phyloP scores from a whole-genome alignment of 2,329 filamentous ascomycete species.

The Beauveria caledonica region DNA sequence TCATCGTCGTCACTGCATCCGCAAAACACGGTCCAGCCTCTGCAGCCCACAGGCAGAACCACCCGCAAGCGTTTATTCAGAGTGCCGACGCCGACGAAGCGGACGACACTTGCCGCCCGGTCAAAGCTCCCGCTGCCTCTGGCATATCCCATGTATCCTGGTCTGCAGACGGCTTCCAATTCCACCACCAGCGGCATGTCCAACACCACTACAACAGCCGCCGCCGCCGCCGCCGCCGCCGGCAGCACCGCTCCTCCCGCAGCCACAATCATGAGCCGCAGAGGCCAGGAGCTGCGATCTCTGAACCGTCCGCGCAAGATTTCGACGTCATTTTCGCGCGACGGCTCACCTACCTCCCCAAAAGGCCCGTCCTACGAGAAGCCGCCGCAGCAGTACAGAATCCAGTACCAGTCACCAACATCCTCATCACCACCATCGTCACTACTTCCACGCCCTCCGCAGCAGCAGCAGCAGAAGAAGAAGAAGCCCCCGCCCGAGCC shows the following conservation, averaged over 20 bases:
- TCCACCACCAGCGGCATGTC: background rate
- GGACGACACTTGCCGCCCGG: background rate
- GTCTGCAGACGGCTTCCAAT: constrained; percentile 19
- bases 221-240: background rate
- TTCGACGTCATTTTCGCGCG: constrained; percentile 18
- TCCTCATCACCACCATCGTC: background rate
- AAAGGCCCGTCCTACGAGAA: too few relatives aligned
- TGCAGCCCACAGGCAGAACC: too few relatives aligned
- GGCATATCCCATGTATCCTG: constrained; percentile 24
- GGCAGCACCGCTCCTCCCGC: background rate
- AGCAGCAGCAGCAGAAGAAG: too few relatives aligned
- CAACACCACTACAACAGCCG: background rate
- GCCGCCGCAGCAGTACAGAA: too few relatives aligned
- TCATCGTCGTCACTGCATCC: too few relatives aligned
- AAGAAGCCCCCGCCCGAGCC: too few relatives aligned
- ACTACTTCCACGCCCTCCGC: background rate
- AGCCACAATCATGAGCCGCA: constrained; percentile 13
- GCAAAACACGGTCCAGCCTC: too few relatives aligned
- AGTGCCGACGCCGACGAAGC: background rate
- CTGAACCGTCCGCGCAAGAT: constrained; percentile 31
- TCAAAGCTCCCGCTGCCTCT: background rate
- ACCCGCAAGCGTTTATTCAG: background rate
- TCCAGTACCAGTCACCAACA: too few relatives aligned
- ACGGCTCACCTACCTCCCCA: background rate
- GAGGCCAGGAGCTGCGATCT: constrained; percentile 14